phyloP scores from a whole-genome alignment of 2,329 filamentous ascomycete genomes.

The Chalaropsis thielavioides region DNA sequence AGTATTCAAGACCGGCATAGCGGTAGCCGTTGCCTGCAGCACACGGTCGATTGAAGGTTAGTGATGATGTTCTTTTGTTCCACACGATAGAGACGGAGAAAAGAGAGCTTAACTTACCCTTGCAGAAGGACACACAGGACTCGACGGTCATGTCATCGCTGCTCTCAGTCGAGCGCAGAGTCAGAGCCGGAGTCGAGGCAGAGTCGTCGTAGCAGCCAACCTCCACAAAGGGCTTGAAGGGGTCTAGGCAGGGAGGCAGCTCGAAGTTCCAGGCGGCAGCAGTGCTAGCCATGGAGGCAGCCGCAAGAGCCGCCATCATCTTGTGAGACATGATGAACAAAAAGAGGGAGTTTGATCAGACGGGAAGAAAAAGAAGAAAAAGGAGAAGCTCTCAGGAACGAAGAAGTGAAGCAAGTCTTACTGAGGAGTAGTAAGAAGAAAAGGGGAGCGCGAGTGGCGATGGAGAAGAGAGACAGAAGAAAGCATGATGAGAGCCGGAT shows the following conservation, averaged over 20 bases:
- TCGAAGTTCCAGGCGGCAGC: constrained; percentile 31
- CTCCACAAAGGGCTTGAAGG: constrained; percentile 35
- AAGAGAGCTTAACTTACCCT: constrained; percentile 27
- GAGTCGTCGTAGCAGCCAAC: constrained; percentile 35
- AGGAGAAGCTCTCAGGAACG: not conserved
- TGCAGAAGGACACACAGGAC: constrained; percentile 35
- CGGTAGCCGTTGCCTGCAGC: constrained; percentile 33
- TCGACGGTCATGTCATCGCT: constrained; percentile 33
- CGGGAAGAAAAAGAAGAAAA: not conserved
- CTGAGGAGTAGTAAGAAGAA: not conserved
- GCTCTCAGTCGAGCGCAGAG: constrained; percentile 29
- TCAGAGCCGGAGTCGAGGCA: constrained; percentile 25
- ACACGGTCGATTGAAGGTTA: constrained; percentile 1
- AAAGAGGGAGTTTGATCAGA: constrained; percentile 5
- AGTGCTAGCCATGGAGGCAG: constrained; percentile 26
- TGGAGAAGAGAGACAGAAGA: not conserved
- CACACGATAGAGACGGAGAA: not conserved
- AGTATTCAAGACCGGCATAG: constrained; percentile 37
- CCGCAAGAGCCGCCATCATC: constrained; percentile 27
- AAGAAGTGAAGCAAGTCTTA: not conserved
- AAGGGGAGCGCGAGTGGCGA: not conserved
- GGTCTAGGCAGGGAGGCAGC: constrained; percentile 31
- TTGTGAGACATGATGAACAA: constrained; percentile 24
- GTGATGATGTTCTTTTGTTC: not conserved
- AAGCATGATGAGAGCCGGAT: constrained; percentile 6